A percentile compares a stretch with the other conserved stretches of the same genome.
These are phyloP conservation scores for Cladophialophora psammophila DNA, from an alignment of 2,329 filamentous ascomycete genomes.

Conservation along the genomic window DNA sequence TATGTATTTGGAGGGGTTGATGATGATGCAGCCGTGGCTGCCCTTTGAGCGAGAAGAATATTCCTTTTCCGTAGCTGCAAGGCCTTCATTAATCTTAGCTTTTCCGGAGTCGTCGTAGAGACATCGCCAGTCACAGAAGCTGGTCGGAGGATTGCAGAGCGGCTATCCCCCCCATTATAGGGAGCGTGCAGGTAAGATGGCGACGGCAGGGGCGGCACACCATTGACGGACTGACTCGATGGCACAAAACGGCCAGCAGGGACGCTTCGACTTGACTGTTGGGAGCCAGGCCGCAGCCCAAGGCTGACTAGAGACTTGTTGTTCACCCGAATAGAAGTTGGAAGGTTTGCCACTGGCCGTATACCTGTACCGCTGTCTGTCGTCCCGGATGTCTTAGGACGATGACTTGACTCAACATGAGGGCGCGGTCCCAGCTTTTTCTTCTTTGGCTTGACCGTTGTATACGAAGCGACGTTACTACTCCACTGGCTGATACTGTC, in stretches of 20 bases:
- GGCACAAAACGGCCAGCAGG: slow-evolving; percentile 44
- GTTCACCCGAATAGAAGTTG: slow-evolving; percentile 76
- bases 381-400: slow-evolving; percentile 65
- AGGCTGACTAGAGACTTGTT: slow-evolving; percentile 49
- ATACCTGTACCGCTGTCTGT: slow-evolving; percentile 53
- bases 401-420: slow-evolving; percentile 68
- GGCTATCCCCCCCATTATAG: slow-evolving; percentile 32
- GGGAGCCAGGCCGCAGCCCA: slow-evolving; percentile 54
- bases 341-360: slow-evolving; percentile 79
- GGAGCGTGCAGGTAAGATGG: slow-evolving; percentile 29
- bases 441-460: slow-evolving; percentile 62
- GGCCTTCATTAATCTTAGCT: slow-evolving; percentile 90
- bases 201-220: slow-evolving; percentile 37
- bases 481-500: slow-evolving; percentile 49
- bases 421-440: slow-evolving; percentile 89
- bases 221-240: slow-evolving; percentile 26
- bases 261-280: slow-evolving; percentile 55
- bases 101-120: slow-evolving; percentile 76
- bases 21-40: slow-evolving; percentile 23
- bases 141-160: slow-evolving; percentile 27
- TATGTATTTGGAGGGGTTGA: slow-evolving; percentile 15
- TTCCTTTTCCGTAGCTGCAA: slow-evolving; percentile 88
- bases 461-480: slow-evolving; percentile 52
- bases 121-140: slow-evolving; percentile 37
- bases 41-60: slow-evolving; percentile 52